phyloP scores from a whole-genome alignment of 2,329 filamentous ascomycete genomes.

The Arthroderma sp. region DNA sequence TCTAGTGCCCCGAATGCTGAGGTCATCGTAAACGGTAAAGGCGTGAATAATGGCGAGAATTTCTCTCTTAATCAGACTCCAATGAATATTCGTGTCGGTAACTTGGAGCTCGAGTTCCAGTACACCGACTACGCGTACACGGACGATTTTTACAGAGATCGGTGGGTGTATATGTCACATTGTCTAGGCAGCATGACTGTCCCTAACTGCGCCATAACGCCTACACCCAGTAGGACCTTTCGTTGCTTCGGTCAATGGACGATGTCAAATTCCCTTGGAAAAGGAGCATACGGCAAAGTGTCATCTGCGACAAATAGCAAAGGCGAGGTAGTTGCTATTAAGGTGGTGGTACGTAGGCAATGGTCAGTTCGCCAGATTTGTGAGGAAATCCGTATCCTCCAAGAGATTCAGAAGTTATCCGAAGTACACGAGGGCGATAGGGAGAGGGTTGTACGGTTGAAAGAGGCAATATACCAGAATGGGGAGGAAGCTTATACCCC shows the following conservation, averaged over 20 bases:
- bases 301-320: background rate
- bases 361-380: background rate
- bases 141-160: background rate
- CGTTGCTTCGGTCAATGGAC: conserved; percentile 2
- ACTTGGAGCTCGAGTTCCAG: background rate
- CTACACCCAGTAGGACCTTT: background rate
- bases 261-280: background rate
- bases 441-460: background rate
- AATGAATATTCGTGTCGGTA: background rate
- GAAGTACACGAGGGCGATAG: background rate
- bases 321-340: conserved; percentile 2
- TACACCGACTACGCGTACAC: background rate
- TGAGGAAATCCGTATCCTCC: background rate
- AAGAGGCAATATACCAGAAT: background rate
- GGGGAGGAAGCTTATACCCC: background rate
- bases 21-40: background rate
- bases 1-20: background rate
- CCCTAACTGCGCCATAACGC: background rate
- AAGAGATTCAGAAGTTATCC: background rate
- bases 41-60: too few species aligned
- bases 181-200: background rate
- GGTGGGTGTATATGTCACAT: background rate
- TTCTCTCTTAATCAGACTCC: background rate
- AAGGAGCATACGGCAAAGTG: background rate
- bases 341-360: background rate